Evolutionary conservation across 371 early-diverging fungal species (phyloP), one percentile per base, ranked within the genome.

Genomic region (Haplosporangium sp.): DNA sequence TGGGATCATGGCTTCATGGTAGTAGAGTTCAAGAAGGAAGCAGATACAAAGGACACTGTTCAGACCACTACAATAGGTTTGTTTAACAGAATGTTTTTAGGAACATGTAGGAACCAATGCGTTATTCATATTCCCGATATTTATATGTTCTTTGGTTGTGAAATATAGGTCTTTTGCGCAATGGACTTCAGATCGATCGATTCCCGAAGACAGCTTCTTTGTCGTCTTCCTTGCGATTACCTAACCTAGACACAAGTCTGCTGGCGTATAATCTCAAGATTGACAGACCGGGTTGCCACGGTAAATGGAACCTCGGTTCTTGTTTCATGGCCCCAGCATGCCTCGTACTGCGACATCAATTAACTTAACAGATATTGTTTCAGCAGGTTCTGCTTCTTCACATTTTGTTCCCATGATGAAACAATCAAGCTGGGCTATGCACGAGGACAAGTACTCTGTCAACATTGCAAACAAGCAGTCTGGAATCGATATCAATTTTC

Each of bases 371-470:
- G 9, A 23, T 7, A 21, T 11, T 2, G 7, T 14, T 40, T 55
- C 48, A 29, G 29, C 29, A 54, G 47, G 41, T 36, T 16, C 53
- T 2, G 42, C 29, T 40, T 47, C 2, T 3, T 37, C 37, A 13
- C 59, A 18, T 1, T 74, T 71, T 12, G n/a, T 46, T 1, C 67
- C 77, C 18, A 53, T 81, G 60, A 67, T 92, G 14, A 82, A 87
- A 4, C 94, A 94, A 64, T 91, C 94, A 0, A 92, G 90, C 45
- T 88, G 88, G 12, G 80, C 85, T 21, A 86, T 87, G 84, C 85
- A 88, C 56, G 94, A 94, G 74, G 90, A 90, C 62, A 92, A 89
- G 64, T 93, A 89, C 53, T 87, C 87, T 71, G 87, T 88, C 56
- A 89, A 82, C 36, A 62, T 75, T 29, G 65, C 52, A 1, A 53